Evolutionary conservation across 129 eudicot genomes (phyloP).

Genomic region (Centella asiatica): DNA sequence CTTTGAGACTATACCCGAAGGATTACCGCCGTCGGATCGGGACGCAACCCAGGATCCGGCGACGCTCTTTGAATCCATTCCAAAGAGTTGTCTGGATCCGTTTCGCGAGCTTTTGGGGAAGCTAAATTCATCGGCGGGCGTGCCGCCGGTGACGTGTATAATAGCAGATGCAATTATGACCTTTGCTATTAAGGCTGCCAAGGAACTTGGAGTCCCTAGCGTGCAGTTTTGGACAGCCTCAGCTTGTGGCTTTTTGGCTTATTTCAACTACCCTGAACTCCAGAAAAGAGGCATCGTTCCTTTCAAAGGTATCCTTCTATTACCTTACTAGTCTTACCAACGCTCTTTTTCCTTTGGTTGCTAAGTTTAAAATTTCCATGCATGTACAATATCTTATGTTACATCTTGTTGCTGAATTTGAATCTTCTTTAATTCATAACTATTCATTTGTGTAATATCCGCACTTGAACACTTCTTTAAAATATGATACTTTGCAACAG

Average conservation of each 20-base stretch:
- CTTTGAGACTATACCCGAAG: conserved; percentile 15
- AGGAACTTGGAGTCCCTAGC: conserved; percentile 16
- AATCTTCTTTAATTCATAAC: too few species aligned
- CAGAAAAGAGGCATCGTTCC: conserved; percentile 24
- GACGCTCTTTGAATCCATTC: conserved; percentile 13
- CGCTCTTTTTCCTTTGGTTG: too few species aligned
- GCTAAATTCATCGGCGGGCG: neutral
- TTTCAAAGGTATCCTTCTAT: conserved; percentile 27
- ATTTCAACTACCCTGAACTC: conserved; percentile 1
- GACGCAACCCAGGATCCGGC: conserved; percentile 25
- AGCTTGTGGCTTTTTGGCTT: conserved; percentile 10
- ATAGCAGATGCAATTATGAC: conserved; percentile 32
- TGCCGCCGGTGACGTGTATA: conserved; percentile 30
- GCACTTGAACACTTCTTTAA: too few species aligned
- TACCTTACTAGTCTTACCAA: too few species aligned
- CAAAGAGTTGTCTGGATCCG: conserved; percentile 17
- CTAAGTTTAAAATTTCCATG: too few species aligned
- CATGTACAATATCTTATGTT: too few species aligned
- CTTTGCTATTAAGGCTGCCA: conserved; percentile 25
- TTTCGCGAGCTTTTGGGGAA: conserved; percentile 14
- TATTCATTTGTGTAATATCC: too few species aligned
- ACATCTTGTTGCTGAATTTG: too few species aligned
- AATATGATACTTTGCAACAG: too few species aligned
- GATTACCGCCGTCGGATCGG: conserved; percentile 29
- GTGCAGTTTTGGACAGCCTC: conserved; percentile 10